phyloP scores from a whole-genome alignment of 306 rosid species.

The Mimosa bimucronata region DNA sequence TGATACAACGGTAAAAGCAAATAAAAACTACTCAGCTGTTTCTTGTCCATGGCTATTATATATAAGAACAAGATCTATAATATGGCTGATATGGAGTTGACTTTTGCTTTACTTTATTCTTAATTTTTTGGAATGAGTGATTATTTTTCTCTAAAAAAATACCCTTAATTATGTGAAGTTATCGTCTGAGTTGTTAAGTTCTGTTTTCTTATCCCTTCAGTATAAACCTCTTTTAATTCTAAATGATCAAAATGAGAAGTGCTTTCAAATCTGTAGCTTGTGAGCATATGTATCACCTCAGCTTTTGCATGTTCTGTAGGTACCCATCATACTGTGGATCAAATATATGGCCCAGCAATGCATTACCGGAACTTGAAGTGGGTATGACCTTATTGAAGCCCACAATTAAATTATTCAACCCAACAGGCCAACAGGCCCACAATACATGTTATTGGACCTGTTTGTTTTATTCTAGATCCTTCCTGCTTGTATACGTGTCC shows the following conservation, averaged over 20 bases:
- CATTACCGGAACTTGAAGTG: constrained; percentile 83
- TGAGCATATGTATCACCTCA: constrained; percentile 29
- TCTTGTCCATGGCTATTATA: constrained; percentile 29
- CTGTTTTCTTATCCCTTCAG: not conserved
- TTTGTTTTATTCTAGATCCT: too few species aligned
- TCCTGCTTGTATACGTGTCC: too few species aligned
- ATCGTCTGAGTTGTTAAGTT: constrained; percentile 18
- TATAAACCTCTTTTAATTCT: constrained; percentile 19
- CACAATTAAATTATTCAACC: too few species aligned
- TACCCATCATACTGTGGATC: constrained; percentile 92
- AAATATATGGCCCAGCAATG: constrained; percentile 82
- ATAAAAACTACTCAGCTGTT: constrained; percentile 19
- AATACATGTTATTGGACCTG: too few species aligned
- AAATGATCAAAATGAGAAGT: not conserved
- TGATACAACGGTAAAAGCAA: constrained; percentile 67
- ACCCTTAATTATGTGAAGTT: not conserved
- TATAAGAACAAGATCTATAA: not conserved
- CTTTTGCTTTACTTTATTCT: constrained; percentile 19
- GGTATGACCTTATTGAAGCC: too few species aligned
- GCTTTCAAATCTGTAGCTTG: constrained; percentile 15
- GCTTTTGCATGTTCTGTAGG: constrained; percentile 56
- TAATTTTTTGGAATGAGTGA: constrained; percentile 1
- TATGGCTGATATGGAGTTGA: constrained; percentile 25
- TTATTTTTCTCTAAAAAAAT: constrained; percentile 1
- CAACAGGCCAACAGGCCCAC: too few species aligned